Evolutionary conservation across 2,329 filamentous ascomycete species (phyloP), one percentile per base, ranked within the genome.

Genomic region (Sporothrix pallida): DNA sequence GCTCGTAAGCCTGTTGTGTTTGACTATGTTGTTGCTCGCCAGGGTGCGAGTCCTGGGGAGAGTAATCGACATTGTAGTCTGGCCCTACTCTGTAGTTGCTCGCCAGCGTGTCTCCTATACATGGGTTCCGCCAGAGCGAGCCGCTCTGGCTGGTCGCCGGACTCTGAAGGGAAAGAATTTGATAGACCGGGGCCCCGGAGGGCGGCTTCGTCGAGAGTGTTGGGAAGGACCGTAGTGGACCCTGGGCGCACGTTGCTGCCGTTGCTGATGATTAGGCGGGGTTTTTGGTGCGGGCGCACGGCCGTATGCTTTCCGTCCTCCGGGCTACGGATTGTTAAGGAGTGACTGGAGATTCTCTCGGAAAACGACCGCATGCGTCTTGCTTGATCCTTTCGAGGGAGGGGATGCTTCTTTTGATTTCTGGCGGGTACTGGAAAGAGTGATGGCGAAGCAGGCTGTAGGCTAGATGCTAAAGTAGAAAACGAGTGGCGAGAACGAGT

Each of bases 111-210:
- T 85, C 88, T 86, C 86, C 88, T 84, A 88, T 88, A 83, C 89
- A 92, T 92, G 87, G 89, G 89, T 89, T 87, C 89, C 89, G 89
- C 90, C 90, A 92, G 90, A 92, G 90, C 90, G 87, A 87, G 84
- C 85, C 89, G 90, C 90, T 88, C 90, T 90, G 89, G 89, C 90
- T 90, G 90, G 87, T 86, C 87, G 87, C 88, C 86, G 88, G 86
- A 83, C 82, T 87, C 85, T 88, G 87, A 80, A 88, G 85, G 81
- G 87, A 87, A 83, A 88, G 84, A 86, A 88, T 88, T 85, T 84
- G 85, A 81, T 83, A 80, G 80, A 81, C 81, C 79, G 82, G 83
- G 83, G 86, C 87, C 87, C 86, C 86, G 82, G 80, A 82, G 85
- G 87, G 86, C 42, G 46, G 50, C 86, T 86, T 82, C 81, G 80